Evolutionary conservation across 1,284 basidiomycete genomes (phyloP), one percentile per base, ranked within the genome.

Genomic region (Takashimella tepidaria): DNA sequence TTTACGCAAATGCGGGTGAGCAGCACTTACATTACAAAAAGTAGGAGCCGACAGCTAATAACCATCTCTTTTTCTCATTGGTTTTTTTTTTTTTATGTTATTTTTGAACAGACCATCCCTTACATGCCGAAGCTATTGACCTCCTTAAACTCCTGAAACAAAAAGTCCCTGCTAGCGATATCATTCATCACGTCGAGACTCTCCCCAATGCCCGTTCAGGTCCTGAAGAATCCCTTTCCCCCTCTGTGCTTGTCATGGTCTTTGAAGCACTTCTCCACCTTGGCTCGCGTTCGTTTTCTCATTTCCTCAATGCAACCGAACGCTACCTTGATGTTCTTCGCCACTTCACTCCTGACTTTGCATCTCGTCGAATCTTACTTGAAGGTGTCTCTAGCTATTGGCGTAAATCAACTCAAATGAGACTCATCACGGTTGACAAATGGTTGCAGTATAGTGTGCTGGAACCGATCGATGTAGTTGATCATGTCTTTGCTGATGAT

Each of bases 401-500:
- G 92, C 80, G 80, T 59, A 75, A 83, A 57, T 89, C 88, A 64
- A 79, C 80, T 24, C 89, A 95, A 67, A 89, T 92, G 84, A 79
- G 92, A 41, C 80, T 82, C 20, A 90, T 98, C 66, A 92, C 97
- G 4, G 85, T 95, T 59, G 96, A 98, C 80, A 99, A 99, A 78
- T 79, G 98, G 58, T 88, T 98, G 82, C 95, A 98, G 75, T 99
- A 99, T 75, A 89, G 96, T 67, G 89, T 98, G 54, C 87, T 98
- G 25, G 92, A 98, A 67, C 91, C 93, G 0, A 83, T 86, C 13
- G 93, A 98, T 67, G 87, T 98, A 16, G 85, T 97, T 50, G 78
- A 78, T 3, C 97, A 90, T 85, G 83, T 88, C 16, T 98, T 98
- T 72, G 71, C 77, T 45, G 53, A 62, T 43, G 58, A 53, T 3